These are phyloP conservation scores for Aspergillus quadricinctus DNA, from an alignment of 2,329 filamentous ascomycete species.

Conservation along the genomic window DNA sequence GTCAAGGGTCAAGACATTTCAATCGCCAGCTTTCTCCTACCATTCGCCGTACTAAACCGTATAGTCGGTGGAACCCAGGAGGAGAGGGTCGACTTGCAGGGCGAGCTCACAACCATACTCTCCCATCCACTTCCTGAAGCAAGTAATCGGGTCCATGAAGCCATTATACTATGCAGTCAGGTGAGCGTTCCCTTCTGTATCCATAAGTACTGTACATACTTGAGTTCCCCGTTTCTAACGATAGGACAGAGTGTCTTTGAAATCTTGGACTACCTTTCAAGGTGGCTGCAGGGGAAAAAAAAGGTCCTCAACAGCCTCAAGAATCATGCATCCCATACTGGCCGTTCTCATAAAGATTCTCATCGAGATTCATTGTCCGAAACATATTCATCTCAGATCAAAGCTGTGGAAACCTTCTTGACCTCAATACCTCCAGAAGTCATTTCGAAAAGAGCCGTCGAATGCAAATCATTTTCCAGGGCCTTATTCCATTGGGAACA, in stretches of 20 bases:
- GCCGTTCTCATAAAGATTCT: conserved; percentile 26
- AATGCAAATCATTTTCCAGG: conserved; percentile 87
- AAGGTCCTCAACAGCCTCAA: conserved; percentile 40
- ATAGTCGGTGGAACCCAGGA: conserved; percentile 66
- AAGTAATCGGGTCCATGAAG: conserved; percentile 62
- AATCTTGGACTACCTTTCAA: conserved; percentile 83
- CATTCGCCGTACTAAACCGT: conserved; percentile 79
- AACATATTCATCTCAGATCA: conserved; percentile 43
- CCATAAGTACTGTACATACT: not conserved
- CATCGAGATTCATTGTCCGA: conserved; percentile 25
- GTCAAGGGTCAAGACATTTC: conserved; percentile 81
- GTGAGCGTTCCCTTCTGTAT: conserved; percentile 44
- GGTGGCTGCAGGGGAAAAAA: conserved; percentile 80
- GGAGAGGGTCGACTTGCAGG: conserved; percentile 62
- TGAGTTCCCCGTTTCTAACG: not conserved
- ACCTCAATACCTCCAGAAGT: conserved; percentile 64
- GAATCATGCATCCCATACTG: conserved; percentile 23
- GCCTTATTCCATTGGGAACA: conserved; percentile 95
- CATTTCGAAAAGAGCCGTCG: conserved; percentile 79
- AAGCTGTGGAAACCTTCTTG: conserved; percentile 68
- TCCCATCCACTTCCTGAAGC: conserved; percentile 53
- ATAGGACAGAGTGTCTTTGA: conserved; percentile 71
- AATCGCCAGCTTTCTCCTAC: conserved; percentile 82
- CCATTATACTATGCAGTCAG: conserved; percentile 81
- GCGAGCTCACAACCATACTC: conserved; percentile 73